Conservation (phyloP, 306 rosid genomes). For the apple (Malus domestica) region DNA sequence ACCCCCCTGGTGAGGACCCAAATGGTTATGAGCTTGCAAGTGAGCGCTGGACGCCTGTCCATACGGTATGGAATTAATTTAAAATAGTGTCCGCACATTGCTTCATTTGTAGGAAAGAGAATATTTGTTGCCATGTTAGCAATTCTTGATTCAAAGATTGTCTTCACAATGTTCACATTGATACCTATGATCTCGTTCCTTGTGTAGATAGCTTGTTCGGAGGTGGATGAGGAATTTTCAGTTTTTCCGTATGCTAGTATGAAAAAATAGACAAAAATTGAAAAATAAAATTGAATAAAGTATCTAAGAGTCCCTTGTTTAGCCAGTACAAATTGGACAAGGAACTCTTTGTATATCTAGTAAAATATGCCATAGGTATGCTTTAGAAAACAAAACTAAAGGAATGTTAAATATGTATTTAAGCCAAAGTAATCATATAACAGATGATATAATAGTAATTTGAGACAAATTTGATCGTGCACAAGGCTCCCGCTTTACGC, state of each 20-base stretch:
- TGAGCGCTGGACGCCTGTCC: slow-evolving; percentile 99
- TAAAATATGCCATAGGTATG: background rate
- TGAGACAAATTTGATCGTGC: background rate
- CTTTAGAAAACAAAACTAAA: background rate
- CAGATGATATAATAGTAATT: background rate
- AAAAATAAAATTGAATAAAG: background rate
- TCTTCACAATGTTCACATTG: background rate
- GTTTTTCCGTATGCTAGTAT: background rate
- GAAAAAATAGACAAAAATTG: background rate
- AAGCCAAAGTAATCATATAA: background rate
- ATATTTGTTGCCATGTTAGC: background rate
- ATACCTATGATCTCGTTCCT: background rate
- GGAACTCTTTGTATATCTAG: background rate
- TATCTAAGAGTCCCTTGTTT: background rate
- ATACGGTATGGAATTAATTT: slow-evolving; percentile 50
- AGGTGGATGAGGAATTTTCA: background rate
- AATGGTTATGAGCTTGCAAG: slow-evolving; percentile 98
- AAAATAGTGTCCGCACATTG: background rate
- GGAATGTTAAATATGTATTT: background rate
- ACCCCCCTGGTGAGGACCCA: slow-evolving; percentile 98
- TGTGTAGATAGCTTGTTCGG: background rate
- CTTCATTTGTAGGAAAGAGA: background rate
- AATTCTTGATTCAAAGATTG: background rate
- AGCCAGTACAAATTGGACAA: background rate
- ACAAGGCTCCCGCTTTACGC: too few relatives aligned